These are phyloP conservation scores for Citrus maxima DNA, from an alignment of 345 rosid genomes.

Conservation along the genomic window DNA sequence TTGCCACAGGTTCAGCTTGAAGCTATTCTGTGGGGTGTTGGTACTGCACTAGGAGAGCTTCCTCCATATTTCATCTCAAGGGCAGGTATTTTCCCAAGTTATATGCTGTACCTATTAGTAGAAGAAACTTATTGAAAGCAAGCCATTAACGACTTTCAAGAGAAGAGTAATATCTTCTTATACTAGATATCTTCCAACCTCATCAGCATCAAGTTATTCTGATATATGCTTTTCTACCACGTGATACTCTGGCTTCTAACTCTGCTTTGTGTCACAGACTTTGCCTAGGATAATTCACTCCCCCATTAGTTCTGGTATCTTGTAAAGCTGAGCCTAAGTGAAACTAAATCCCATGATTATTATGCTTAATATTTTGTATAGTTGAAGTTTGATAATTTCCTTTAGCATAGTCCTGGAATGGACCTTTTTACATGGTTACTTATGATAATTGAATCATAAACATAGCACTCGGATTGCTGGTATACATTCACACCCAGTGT, in stretches of 20 bases:
- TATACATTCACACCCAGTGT: not conserved
- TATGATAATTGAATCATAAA: not conserved
- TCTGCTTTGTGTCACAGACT: not conserved
- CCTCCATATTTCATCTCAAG: slow-evolving; percentile 99
- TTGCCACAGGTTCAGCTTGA: slow-evolving; percentile 91
- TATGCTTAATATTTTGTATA: not conserved
- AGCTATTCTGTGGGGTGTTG: slow-evolving; percentile 92
- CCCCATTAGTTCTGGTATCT: not conserved
- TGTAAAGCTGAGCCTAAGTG: not conserved
- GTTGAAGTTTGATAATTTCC: not conserved
- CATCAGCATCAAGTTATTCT: not conserved
- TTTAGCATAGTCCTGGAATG: not conserved
- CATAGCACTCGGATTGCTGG: not conserved
- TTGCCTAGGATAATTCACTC: not conserved
- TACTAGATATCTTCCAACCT: not conserved
- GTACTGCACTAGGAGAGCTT: slow-evolving; percentile 99
- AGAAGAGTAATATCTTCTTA: not conserved
- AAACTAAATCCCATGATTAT: not conserved
- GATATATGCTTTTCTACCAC: not conserved
- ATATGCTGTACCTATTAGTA: not conserved
- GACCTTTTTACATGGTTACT: not conserved
- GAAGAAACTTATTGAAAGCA: not conserved
- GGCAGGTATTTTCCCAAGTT: slow-evolving; percentile 52
- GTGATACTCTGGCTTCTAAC: not conserved
- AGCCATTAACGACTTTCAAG: not conserved